These are phyloP conservation scores for Xylaria scruposa DNA, from an alignment of 495 filamentous ascomycete species.

Conservation along the genomic window DNA sequence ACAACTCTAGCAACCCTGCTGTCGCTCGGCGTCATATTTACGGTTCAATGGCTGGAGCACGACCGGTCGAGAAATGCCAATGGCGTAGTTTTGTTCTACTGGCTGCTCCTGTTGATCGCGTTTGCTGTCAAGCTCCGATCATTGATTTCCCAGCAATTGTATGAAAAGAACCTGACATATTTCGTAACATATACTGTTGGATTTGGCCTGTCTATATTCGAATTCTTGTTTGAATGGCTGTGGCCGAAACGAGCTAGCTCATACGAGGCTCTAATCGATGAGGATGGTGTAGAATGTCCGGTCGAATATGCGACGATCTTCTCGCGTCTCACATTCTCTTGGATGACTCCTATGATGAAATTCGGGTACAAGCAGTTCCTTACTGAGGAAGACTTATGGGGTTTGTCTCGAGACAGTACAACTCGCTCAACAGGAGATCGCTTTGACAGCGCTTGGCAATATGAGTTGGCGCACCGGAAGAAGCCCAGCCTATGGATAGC, in stretches of 20 bases:
- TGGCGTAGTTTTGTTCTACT: slow-evolving; percentile 94
- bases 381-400: slow-evolving; percentile 97
- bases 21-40: slow-evolving; percentile 79
- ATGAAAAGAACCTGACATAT: slow-evolving; percentile 69
- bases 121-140: slow-evolving; percentile 88
- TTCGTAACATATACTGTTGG: slow-evolving; percentile 80
- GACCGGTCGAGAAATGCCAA: slow-evolving; percentile 86
- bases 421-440: slow-evolving; percentile 69
- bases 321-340: slow-evolving; percentile 91
- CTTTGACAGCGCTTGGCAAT: slow-evolving; percentile 78
- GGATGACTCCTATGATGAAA: slow-evolving; percentile 99
- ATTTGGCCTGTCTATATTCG: slow-evolving; percentile 71
- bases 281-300: slow-evolving; percentile 83
- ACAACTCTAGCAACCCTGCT: slow-evolving; percentile 78
- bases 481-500: slow-evolving; percentile 90
- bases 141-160: slow-evolving; percentile 76
- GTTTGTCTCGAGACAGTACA: slow-evolving; percentile 78
- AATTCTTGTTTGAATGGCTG: slow-evolving; percentile 88
- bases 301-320: slow-evolving; percentile 94
- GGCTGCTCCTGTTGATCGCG: slow-evolving; percentile 85
- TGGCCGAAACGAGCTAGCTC: slow-evolving; percentile 84
- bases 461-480: slow-evolving; percentile 72
- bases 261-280: slow-evolving; percentile 84
- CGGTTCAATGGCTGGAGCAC: slow-evolving; percentile 94
- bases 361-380: slow-evolving; percentile 90